Base-by-base conservation (phyloP, 139 green algal species). In the Auxenochlorella protothecoides region DNA sequence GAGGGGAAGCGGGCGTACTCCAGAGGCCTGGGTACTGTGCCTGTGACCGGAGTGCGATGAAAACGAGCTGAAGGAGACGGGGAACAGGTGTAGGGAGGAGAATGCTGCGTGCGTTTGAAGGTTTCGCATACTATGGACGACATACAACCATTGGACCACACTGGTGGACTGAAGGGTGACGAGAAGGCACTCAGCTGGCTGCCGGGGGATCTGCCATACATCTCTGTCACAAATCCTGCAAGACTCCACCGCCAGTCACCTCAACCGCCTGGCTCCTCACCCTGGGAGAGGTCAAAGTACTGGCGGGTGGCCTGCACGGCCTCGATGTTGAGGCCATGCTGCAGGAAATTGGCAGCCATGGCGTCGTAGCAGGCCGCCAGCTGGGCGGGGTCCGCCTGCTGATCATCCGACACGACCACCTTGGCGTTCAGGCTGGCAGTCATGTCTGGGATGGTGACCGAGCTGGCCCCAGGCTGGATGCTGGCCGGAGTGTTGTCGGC, bases 1-100 rank as follows among this genome's bases (percentile, higher is more conserved):
- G 72, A 2, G 2, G 76, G 75, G 61, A 86, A 86, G n/a, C 69
- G 16, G 5, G 55, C 57, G 53, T 86, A 86, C 5, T 81, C 59
- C 6, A 86, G 63, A 12, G 80, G 80, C 55, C 27, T 44, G 27
- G 27, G 27, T 44, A 44, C 0, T 44, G 27, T 44, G 27, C 27
- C 27, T 44, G 27, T 44, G 27, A 44, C 27, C 27, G 27, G 27
- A 44, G 27, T 44, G 27, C 27, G 27, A 44, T 44, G 0, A 44
- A 1, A 44, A 44, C 27, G 27, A 44, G 27, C 27, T 44, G 27
- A 44, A 44, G 27, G 27, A 44, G 27, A 44, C 27, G 27, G 27
- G 27, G 27, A 44, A 44, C 27, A 44, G 27, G 27, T 44, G 27
- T 44, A 44, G 27, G 27, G 27, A 44, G 27, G 27, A 44, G 27